A percentile compares a stretch with the other conserved stretches of the same genome.
These are phyloP conservation scores for Botrytis hyacinthi DNA, from an alignment of 2,329 filamentous ascomycete genomes.

Conservation along the genomic window DNA sequence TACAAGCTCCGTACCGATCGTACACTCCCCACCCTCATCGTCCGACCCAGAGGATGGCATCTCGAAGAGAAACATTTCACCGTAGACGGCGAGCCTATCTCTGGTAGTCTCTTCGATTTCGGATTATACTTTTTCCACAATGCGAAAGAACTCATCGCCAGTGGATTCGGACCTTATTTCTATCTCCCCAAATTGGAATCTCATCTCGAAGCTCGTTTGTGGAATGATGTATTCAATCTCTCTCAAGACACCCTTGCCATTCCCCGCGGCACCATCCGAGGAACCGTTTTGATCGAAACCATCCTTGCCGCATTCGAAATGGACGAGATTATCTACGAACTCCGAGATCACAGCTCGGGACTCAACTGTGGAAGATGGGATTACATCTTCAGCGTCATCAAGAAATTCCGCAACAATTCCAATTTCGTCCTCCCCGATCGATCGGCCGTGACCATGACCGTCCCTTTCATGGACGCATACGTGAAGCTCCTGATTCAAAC, in stretches of 20 bases:
- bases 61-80: slow-evolving; percentile 98
- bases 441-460: slow-evolving; percentile 90
- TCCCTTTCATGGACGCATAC: slow-evolving; percentile 97
- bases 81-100: slow-evolving; percentile 91
- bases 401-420: slow-evolving; percentile 95
- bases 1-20: slow-evolving; percentile 96
- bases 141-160: slow-evolving; percentile 79
- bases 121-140: slow-evolving; percentile 99
- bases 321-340: slow-evolving; percentile 99
- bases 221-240: slow-evolving; percentile 98
- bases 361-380: slow-evolving; percentile 99
- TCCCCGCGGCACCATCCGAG: slow-evolving; percentile 86
- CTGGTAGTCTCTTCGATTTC: slow-evolving; percentile 91
- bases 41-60: slow-evolving; percentile 95
- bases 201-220: slow-evolving; percentile 92
- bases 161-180: slow-evolving; percentile 90
- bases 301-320: slow-evolving; percentile 98
- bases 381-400: slow-evolving; percentile 99
- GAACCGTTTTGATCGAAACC: slow-evolving; percentile 94
- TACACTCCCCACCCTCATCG: slow-evolving; percentile 83
- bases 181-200: slow-evolving; percentile 98
- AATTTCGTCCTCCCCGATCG: slow-evolving; percentile 93
- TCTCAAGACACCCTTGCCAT: slow-evolving; percentile 91
- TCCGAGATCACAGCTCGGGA: slow-evolving; percentile 91
- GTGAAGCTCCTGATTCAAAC: slow-evolving; percentile 97